Conservation (phyloP, 306 rosid species). For the Castanea sativa region DNA sequence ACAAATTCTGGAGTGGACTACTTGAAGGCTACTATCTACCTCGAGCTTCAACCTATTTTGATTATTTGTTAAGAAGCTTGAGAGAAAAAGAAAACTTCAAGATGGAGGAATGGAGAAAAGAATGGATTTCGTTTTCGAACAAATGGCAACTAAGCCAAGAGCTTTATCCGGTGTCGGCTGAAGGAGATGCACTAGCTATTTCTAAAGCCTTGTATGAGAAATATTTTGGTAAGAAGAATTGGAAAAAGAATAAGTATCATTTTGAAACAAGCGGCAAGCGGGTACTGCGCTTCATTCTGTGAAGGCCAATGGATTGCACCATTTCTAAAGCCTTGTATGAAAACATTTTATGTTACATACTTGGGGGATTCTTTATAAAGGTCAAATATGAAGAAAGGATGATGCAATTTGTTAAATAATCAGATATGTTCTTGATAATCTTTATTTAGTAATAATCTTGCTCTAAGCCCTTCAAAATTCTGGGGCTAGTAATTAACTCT, state of each 20-base stretch:
- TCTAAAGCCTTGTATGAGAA: slow-evolving; percentile 56
- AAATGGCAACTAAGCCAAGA: slow-evolving; percentile 81
- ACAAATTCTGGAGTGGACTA: slow-evolving; percentile 85
- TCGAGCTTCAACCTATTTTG: slow-evolving; percentile 71
- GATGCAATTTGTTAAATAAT: slow-evolving; percentile 10
- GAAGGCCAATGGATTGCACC: slow-evolving; percentile 58
- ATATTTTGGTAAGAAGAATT: slow-evolving; percentile 36
- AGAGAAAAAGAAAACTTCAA: slow-evolving; percentile 49
- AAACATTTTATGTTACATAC: slow-evolving; percentile 21
- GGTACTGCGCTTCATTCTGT: slow-evolving; percentile 58
- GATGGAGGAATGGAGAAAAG: slow-evolving; percentile 72
- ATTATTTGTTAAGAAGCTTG: slow-evolving; percentile 56
- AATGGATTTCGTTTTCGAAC: slow-evolving; percentile 80
- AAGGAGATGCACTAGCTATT: slow-evolving; percentile 72
- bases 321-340: slow-evolving; percentile 50
- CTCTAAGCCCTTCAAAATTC: not conserved
- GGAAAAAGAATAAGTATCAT: slow-evolving; percentile 56
- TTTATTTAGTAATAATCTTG: not conserved
- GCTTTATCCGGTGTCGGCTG: slow-evolving; percentile 57
- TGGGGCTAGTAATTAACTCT: not conserved
- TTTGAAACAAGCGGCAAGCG: slow-evolving; percentile 76
- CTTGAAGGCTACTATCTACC: slow-evolving; percentile 76
- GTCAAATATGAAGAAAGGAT: not conserved
- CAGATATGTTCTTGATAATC: not conserved
- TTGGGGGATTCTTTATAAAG: not conserved